A percentile compares a stretch with the other conserved stretches of the same genome.
Evolutionary conservation across 805 yeast genomes (phyloP).

Genomic region (Kodamaea nitidulidarum): DNA sequence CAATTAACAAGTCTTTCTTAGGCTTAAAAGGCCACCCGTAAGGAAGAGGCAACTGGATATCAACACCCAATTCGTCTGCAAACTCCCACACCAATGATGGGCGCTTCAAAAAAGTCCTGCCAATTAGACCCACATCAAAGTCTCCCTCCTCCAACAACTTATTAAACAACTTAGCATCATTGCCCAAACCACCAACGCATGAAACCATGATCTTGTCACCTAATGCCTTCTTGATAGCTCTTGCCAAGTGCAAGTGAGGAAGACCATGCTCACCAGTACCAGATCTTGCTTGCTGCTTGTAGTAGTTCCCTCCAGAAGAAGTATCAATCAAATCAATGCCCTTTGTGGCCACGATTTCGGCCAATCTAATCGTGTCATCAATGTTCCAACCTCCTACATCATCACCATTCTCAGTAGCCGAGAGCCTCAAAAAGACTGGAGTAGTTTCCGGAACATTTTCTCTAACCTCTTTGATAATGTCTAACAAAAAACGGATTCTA

Average conservation of each 20-base stretch:
- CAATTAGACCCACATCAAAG: constrained; percentile 47
- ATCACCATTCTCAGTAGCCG: constrained; percentile 39
- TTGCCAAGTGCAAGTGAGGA: constrained; percentile 29
- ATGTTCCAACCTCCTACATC: constrained; percentile 39
- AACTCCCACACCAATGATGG: constrained; percentile 48
- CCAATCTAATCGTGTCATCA: constrained; percentile 41
- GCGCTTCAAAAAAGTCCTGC: constrained; percentile 42
- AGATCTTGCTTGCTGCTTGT: constrained; percentile 25
- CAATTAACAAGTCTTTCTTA: constrained; percentile 15
- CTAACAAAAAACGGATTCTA: constrained; percentile 37
- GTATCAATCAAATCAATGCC: constrained; percentile 53
- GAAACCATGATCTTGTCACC: constrained; percentile 42
- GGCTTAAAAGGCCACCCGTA: constrained; percentile 20
- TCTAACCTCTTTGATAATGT: constrained; percentile 43
- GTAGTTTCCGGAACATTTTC: constrained; percentile 32
- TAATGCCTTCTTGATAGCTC: constrained; percentile 38
- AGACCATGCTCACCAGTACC: neutral
- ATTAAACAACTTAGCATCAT: constrained; percentile 32
- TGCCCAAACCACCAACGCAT: constrained; percentile 43
- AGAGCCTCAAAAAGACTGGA: constrained; percentile 47
- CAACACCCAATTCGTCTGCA: constrained; percentile 48
- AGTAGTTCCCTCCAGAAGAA: constrained; percentile 49
- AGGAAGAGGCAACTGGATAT: constrained; percentile 22
- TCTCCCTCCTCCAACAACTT: constrained; percentile 37
- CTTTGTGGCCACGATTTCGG: constrained; percentile 33